phyloP scores from a whole-genome alignment of 2,329 filamentous ascomycete genomes.

The Sporothrix luriei region DNA sequence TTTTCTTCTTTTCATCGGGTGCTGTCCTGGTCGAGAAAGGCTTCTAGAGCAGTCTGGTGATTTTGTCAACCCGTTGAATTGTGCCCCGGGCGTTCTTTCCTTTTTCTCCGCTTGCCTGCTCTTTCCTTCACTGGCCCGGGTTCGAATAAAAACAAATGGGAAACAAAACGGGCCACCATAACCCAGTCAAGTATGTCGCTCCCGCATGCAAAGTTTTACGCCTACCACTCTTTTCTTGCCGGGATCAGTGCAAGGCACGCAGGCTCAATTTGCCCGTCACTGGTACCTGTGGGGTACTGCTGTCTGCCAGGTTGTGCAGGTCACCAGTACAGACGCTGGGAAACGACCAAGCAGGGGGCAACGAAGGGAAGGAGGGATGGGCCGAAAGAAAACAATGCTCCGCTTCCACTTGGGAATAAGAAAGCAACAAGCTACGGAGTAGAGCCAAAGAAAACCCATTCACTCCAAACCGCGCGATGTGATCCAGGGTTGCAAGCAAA shows the following conservation, averaged over 20 bases:
- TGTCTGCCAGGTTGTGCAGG: constrained; percentile 26
- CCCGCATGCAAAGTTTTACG: constrained; percentile 23
- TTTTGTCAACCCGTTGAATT: neutral
- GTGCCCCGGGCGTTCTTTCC: neutral
- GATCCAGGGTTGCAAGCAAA: constrained; percentile 20
- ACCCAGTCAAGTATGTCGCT: constrained; percentile 8
- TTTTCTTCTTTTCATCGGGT: neutral
- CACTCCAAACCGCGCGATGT: neutral
- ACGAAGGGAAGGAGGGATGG: constrained; percentile 8
- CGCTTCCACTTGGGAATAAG: neutral
- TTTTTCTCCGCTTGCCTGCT: constrained; percentile 18
- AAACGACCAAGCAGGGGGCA: constrained; percentile 19
- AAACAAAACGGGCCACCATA: constrained; percentile 9
- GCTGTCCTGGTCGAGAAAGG: neutral
- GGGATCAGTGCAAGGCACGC: constrained; percentile 17
- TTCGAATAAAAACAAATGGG: constrained; percentile 1
- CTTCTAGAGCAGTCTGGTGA: neutral
- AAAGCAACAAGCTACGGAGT: neutral
- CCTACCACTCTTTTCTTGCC: neutral
- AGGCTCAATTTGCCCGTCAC: constrained; percentile 31
- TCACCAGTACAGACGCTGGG: constrained; percentile 32
- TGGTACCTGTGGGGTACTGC: constrained; percentile 27
- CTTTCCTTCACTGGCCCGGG: neutral
- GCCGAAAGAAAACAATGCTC: constrained; percentile 18
- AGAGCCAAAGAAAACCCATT: neutral